Conservation (phyloP, 768 basidiomycete genomes). For the Boletus tomentosulus region DNA sequence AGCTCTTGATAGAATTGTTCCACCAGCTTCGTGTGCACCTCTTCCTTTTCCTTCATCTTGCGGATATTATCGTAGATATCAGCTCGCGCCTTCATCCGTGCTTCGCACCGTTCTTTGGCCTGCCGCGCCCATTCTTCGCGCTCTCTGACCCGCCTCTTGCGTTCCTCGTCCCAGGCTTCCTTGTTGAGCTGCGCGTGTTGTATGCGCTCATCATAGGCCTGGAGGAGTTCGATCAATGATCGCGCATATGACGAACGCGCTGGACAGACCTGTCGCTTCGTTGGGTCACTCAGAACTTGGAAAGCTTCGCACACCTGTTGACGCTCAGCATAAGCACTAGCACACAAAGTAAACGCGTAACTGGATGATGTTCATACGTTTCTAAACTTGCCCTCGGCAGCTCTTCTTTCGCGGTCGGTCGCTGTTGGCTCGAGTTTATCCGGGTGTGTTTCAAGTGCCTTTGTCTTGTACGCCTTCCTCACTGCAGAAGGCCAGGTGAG, state of each 20-base stretch:
- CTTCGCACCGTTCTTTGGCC: constrained; percentile 45
- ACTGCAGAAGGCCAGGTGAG: constrained; percentile 31
- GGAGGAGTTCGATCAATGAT: background rate
- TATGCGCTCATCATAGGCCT: constrained; percentile 49
- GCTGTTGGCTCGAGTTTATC: constrained; percentile 61
- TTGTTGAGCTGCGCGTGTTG: constrained; percentile 25
- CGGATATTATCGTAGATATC: constrained; percentile 35
- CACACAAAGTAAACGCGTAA: constrained; percentile 16
- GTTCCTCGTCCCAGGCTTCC: constrained; percentile 34
- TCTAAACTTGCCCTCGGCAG: constrained; percentile 56
- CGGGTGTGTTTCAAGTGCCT: constrained; percentile 68
- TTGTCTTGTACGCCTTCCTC: constrained; percentile 62
- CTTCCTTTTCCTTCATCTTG: constrained; percentile 40
- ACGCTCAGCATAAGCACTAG: constrained; percentile 18
- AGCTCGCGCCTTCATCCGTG: constrained; percentile 44
- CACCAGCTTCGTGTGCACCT: constrained; percentile 40
- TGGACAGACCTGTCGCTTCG: constrained; percentile 49
- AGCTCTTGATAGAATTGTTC: constrained; percentile 55
- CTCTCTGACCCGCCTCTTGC: constrained; percentile 42
- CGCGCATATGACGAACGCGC: background rate
- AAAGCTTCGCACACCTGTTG: constrained; percentile 61
- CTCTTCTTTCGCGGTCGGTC: constrained; percentile 46
- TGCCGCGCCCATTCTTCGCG: constrained; percentile 53
- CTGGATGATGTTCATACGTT: constrained; percentile 40
- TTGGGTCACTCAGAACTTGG: constrained; percentile 50